Conservation (phyloP, 257 asterid species). For the Fraxinus pennsylvanica region DNA sequence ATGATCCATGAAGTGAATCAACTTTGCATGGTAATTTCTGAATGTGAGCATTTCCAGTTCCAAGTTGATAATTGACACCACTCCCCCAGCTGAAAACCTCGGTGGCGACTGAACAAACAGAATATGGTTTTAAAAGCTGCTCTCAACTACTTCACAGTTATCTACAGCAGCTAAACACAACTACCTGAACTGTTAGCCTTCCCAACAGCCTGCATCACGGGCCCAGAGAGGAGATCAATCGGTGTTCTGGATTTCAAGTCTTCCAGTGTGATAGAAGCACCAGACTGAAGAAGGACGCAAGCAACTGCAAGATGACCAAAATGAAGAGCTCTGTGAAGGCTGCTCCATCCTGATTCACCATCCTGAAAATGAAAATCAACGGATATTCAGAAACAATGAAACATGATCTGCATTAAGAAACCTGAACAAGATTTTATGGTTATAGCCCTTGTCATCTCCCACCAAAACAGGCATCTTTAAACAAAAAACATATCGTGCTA, state of each 20-base stretch:
- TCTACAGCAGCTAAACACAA: constrained; percentile 6
- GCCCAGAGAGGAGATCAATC: constrained; percentile 89
- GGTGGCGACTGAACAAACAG: constrained; percentile 55
- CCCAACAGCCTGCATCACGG: constrained; percentile 70
- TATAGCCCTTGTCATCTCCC: constrained; percentile 26
- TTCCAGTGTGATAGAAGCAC: constrained; percentile 76
- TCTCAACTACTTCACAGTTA: constrained; percentile 24
- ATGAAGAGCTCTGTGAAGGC: constrained; percentile 95
- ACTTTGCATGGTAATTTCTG: constrained; percentile 97
- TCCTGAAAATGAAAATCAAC: constrained; percentile 52
- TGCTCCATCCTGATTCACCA: constrained; percentile 98
- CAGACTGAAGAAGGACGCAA: constrained; percentile 78
- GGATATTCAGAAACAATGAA: constrained; percentile 18
- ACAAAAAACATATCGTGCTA: not conserved
- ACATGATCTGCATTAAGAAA: constrained; percentile 15
- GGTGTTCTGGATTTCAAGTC: constrained; percentile 84
- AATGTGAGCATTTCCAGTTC: constrained; percentile 96
- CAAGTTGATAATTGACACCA: constrained; percentile 98
- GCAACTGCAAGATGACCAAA: constrained; percentile 97
- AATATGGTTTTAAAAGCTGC: constrained; percentile 17
- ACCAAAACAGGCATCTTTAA: constrained; percentile 18
- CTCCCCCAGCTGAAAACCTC: constrained; percentile 99
- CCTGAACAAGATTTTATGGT: constrained; percentile 17
- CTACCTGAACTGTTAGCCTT: constrained; percentile 58
- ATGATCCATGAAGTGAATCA: constrained; percentile 76